phyloP scores from a whole-genome alignment of 1,284 basidiomycete genomes.

The Psilocybe mexicana region DNA sequence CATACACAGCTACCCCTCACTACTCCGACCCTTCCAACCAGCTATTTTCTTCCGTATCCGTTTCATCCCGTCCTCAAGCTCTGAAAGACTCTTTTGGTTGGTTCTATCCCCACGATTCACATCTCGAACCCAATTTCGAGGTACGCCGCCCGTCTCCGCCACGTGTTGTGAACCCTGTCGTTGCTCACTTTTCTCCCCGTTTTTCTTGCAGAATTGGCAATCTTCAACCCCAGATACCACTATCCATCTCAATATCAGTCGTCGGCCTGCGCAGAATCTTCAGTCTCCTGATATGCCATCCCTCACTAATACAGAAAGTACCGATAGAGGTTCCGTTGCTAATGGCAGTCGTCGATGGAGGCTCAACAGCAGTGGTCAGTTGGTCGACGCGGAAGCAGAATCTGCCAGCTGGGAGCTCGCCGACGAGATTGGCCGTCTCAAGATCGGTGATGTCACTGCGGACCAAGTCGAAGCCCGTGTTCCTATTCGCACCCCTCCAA shows the following conservation, averaged over 20 bases:
- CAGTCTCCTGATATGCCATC: conserved; percentile 44
- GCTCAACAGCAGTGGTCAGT: conserved; percentile 60
- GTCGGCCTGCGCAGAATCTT: conserved; percentile 25
- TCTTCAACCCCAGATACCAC: conserved; percentile 31
- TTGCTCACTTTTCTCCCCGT: conserved; percentile 21
- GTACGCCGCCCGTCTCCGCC: conserved; percentile 32
- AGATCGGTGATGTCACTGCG: conserved; percentile 55
- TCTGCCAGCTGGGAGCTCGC: conserved; percentile 67
- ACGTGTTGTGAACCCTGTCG: conserved; percentile 31
- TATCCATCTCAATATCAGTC: conserved; percentile 18
- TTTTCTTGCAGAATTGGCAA: conserved; percentile 44
- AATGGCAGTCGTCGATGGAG: conserved; percentile 55
- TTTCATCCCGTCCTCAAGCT: conserved; percentile 39
- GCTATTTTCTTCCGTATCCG: conserved; percentile 40
- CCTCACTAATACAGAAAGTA: conserved; percentile 37
- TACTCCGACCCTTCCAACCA: conserved; percentile 42
- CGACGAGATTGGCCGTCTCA: conserved; percentile 70
- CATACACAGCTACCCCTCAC: conserved; percentile 41
- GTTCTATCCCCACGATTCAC: conserved; percentile 37
- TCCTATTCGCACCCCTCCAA: conserved; percentile 63
- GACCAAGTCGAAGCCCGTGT: conserved; percentile 51
- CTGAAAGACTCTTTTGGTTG: conserved; percentile 38
- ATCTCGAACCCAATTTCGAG: conserved; percentile 36
- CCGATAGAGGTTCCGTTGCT: conserved; percentile 31
- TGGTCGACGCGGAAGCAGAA: conserved; percentile 55